phyloP scores from a whole-genome alignment of 805 yeast species.

The Blastobotrys muscicola region DNA sequence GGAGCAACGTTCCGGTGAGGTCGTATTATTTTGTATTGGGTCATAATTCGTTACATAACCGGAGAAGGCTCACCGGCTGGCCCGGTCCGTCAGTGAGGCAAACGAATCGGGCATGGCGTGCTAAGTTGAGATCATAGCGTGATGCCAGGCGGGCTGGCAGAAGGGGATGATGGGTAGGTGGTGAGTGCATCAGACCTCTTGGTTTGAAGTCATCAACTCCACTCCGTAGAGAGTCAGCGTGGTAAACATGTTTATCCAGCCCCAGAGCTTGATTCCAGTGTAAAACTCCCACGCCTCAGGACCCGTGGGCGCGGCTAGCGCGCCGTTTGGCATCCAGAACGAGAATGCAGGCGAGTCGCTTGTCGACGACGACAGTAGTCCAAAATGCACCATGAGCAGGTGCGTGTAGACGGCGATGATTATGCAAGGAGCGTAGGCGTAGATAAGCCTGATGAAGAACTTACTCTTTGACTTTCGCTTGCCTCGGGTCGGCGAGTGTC shows the following conservation, averaged over 20 bases:
- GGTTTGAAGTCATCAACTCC: constrained; percentile 44
- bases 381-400: constrained; percentile 79
- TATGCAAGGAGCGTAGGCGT: constrained; percentile 88
- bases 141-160: constrained; percentile 5
- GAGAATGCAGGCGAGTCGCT: too few species aligned
- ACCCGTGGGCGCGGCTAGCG: too few species aligned
- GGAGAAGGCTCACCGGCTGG: not conserved
- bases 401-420: constrained; percentile 94
- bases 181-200: constrained; percentile 2
- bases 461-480: constrained; percentile 11
- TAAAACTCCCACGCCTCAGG: constrained; percentile 64
- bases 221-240: constrained; percentile 71
- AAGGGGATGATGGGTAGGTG: constrained; percentile 2
- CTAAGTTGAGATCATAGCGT: constrained; percentile 4
- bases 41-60: not conserved
- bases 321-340: too few species aligned
- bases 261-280: constrained; percentile 44
- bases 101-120: constrained; percentile 1
- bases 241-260: constrained; percentile 84
- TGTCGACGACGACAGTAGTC: constrained; percentile 40
- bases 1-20: too few species aligned
- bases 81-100: not conserved
- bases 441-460: constrained; percentile 36
- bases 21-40: not conserved
- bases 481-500: not conserved